Conservation (phyloP, 1,139 yeast species). For the Hyphopichia pseudoburtonii region DNA sequence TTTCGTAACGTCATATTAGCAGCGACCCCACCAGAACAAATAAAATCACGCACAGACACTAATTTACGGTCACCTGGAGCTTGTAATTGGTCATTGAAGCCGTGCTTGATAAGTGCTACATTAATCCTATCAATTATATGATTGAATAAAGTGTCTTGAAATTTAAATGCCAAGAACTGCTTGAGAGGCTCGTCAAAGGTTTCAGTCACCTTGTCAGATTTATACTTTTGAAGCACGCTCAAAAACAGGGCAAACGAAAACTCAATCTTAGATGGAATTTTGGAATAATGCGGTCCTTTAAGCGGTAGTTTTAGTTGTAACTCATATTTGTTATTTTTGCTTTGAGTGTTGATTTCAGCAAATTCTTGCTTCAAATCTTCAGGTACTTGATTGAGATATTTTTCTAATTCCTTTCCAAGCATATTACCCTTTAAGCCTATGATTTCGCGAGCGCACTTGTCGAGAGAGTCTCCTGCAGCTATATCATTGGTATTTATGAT, state of each 20-base stretch:
- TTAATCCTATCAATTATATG: slow-evolving; percentile 69
- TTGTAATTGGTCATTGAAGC: slow-evolving; percentile 11
- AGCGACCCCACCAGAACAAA: slow-evolving; percentile 94
- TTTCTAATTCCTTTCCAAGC: slow-evolving; percentile 83
- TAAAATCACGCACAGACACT: slow-evolving; percentile 52
- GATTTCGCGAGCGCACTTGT: slow-evolving; percentile 88
- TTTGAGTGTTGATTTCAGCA: slow-evolving; percentile 19
- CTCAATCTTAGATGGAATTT: slow-evolving; percentile 31
- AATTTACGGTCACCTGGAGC: slow-evolving; percentile 34
- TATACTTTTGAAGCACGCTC: slow-evolving; percentile 48
- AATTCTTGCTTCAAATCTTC: slow-evolving; percentile 18
- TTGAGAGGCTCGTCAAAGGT: slow-evolving; percentile 21
- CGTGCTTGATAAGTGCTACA: slow-evolving; percentile 47
- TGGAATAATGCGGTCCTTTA: slow-evolving; percentile 29
- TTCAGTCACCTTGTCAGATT: slow-evolving; percentile 8
- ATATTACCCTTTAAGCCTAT: slow-evolving; percentile 78
- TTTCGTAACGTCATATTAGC: slow-evolving; percentile 63
- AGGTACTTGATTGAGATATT: slow-evolving; percentile 41
- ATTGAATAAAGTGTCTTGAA: slow-evolving; percentile 66
- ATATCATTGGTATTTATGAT: slow-evolving; percentile 78
- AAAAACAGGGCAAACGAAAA: slow-evolving; percentile 83
- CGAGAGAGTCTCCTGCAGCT: slow-evolving; percentile 92
- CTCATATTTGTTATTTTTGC: slow-evolving; percentile 27
- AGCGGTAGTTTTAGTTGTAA: slow-evolving; percentile 34
- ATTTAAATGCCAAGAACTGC: slow-evolving; percentile 54